These are phyloP conservation scores for Ogataea philodendri DNA, from an alignment of 805 yeast species.

Conservation along the genomic window DNA sequence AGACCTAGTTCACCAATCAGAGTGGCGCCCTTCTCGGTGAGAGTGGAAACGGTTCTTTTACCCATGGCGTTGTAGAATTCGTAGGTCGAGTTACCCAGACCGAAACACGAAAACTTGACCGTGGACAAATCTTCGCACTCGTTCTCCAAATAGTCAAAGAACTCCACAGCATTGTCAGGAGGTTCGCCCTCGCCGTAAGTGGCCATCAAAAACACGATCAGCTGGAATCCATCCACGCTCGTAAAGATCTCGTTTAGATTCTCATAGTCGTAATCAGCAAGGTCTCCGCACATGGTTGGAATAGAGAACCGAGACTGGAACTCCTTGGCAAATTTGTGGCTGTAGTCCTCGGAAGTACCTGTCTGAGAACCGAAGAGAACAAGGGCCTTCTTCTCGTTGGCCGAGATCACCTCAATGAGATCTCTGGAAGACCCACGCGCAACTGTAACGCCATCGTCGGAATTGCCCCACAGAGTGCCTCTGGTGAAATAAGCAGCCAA, in stretches of 20 bases:
- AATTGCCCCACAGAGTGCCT: constrained; percentile 49
- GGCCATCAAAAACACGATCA: constrained; percentile 68
- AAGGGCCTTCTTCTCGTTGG: constrained; percentile 69
- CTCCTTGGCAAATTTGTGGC: constrained; percentile 86
- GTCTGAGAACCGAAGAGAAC: constrained; percentile 95
- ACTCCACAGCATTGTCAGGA: constrained; percentile 87
- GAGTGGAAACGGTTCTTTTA: constrained; percentile 51
- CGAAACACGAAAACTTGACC: constrained; percentile 74
- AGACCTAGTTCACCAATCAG: constrained; percentile 75
- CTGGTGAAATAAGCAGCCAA: constrained; percentile 71
- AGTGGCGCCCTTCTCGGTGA: constrained; percentile 66
- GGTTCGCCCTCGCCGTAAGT: constrained; percentile 99
- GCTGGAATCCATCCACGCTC: constrained; percentile 52
- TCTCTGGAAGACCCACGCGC: constrained; percentile 49
- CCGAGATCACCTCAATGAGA: constrained; percentile 53
- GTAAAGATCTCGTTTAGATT: constrained; percentile 62
- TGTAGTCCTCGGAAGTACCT: constrained; percentile 98
- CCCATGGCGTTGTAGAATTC: constrained; percentile 88
- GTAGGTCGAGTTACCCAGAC: constrained; percentile 92
- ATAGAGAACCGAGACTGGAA: constrained; percentile 77
- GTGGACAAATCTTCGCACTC: constrained; percentile 55
- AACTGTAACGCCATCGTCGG: constrained; percentile 16
- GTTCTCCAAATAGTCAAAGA: constrained; percentile 65
- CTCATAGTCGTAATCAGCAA: constrained; percentile 85
- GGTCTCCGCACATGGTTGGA: constrained; percentile 79